Evolutionary conservation across 2,329 filamentous ascomycete species (phyloP).

Genomic region (Didymella keratinophila): DNA sequence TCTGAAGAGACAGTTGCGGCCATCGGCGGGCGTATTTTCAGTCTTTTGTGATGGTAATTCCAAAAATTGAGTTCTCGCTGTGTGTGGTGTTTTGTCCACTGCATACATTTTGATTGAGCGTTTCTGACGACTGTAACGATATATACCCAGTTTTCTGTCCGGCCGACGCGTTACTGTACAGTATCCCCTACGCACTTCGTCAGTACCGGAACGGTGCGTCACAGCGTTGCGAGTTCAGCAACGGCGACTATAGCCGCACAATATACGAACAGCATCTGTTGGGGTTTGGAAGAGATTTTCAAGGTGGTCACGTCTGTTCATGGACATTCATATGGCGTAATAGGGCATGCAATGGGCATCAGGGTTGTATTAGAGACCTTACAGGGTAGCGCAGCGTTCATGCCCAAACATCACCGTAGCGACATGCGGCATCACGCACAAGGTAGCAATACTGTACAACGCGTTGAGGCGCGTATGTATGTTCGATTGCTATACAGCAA

Average conservation of each 20-base stretch:
- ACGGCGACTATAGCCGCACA: background rate
- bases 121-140: conserved; percentile 41
- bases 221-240: conserved; percentile 9
- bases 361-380: conserved; percentile 7
- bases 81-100: too few species aligned
- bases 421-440: background rate
- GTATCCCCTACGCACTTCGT: background rate
- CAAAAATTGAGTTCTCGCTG: too few species aligned
- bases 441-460: background rate
- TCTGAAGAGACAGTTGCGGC: too few species aligned
- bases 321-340: background rate
- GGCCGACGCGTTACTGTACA: conserved; percentile 20
- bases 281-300: conserved; percentile 10
- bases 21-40: too few species aligned
- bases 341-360: conserved; percentile 7
- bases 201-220: conserved; percentile 4
- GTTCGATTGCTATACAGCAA: background rate
- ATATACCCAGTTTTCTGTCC: conserved; percentile 39
- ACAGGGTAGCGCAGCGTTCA: background rate
- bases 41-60: too few species aligned
- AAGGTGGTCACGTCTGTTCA: background rate
- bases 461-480: background rate
- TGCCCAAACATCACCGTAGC: background rate
- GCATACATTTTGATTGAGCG: conserved; percentile 22
- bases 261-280: conserved; percentile 13